These are phyloP conservation scores for Boletus edulis DNA, from an alignment of 768 basidiomycete genomes.

Conservation along the genomic window DNA sequence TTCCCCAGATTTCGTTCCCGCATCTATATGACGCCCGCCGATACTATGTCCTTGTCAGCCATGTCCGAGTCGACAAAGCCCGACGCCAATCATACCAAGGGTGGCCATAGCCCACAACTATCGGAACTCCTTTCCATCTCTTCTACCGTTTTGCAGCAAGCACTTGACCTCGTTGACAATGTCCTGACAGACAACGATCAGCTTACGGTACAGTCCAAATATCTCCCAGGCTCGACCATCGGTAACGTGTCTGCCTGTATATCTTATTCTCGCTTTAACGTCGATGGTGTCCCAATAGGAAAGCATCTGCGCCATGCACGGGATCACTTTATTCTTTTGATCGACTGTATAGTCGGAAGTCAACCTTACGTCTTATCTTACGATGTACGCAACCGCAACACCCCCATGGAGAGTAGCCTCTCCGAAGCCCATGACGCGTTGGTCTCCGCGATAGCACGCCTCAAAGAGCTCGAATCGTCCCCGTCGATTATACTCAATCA, in stretches of 20 bases:
- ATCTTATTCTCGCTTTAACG: background rate
- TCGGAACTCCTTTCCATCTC: slow-evolving; percentile 65
- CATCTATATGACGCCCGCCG: background rate
- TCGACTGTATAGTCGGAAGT: slow-evolving; percentile 49
- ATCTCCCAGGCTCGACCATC: slow-evolving; percentile 85
- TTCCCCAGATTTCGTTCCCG: background rate
- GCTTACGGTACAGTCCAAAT: slow-evolving; percentile 64
- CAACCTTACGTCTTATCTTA: slow-evolving; percentile 63
- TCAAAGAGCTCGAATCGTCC: slow-evolving; percentile 48
- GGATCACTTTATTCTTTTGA: slow-evolving; percentile 74
- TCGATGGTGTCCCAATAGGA: slow-evolving; percentile 41
- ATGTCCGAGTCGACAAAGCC: slow-evolving; percentile 19
- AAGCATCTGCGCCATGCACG: slow-evolving; percentile 85
- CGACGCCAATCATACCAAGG: slow-evolving; percentile 1
- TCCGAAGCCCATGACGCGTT: slow-evolving; percentile 58
- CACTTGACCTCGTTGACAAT: slow-evolving; percentile 67
- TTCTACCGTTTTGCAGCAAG: slow-evolving; percentile 66
- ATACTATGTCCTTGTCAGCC: slow-evolving; percentile 10
- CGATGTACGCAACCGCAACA: slow-evolving; percentile 73
- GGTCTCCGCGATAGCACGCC: slow-evolving; percentile 49
- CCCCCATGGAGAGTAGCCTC: slow-evolving; percentile 77
- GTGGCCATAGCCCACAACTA: slow-evolving; percentile 28
- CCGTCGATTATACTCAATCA: slow-evolving; percentile 47
- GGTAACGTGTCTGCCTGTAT: slow-evolving; percentile 41
- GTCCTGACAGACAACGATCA: slow-evolving; percentile 67